phyloP scores from a whole-genome alignment of 2,329 filamentous ascomycete species.

The Sphaerostilbella broomeana region DNA sequence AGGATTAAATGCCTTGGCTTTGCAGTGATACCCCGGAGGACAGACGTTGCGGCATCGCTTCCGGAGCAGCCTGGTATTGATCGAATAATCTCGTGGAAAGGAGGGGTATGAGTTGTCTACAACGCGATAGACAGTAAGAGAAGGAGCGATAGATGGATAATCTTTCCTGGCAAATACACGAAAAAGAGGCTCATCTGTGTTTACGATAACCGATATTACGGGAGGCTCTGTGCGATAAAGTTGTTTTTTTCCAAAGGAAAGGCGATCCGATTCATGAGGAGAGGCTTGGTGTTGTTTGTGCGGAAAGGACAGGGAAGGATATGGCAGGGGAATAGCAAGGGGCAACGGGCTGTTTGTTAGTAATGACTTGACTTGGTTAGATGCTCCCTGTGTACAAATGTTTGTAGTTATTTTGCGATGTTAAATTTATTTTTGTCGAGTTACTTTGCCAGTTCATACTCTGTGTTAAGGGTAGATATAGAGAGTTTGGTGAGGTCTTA shows the following conservation, averaged over 20 bases:
- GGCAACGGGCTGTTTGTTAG: slow-evolving; percentile 13
- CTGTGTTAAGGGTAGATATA: slow-evolving; percentile 8
- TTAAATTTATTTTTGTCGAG: background rate
- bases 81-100: background rate
- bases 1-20: slow-evolving; percentile 8
- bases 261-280: slow-evolving; percentile 3
- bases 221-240: slow-evolving; percentile 6
- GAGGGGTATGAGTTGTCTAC: slow-evolving; percentile 2
- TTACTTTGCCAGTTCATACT: slow-evolving; percentile 1
- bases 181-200: slow-evolving; percentile 2
- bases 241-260: slow-evolving; percentile 1
- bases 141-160: slow-evolving; percentile 2
- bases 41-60: slow-evolving; percentile 8
- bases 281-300: slow-evolving; percentile 2
- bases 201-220: background rate
- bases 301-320: slow-evolving; percentile 2
- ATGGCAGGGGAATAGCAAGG: slow-evolving; percentile 7
- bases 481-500: too few species aligned
- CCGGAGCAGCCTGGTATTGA: slow-evolving; percentile 3
- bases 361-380: slow-evolving; percentile 14
- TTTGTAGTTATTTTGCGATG: slow-evolving; percentile 5
- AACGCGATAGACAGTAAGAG: slow-evolving; percentile 1
- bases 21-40: slow-evolving; percentile 10
- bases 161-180: slow-evolving; percentile 1
- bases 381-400: slow-evolving; percentile 15